These are phyloP conservation scores for Cyclospora cayetanensis DNA, from an alignment of 169 alveolate species.

Conservation along the genomic window DNA sequence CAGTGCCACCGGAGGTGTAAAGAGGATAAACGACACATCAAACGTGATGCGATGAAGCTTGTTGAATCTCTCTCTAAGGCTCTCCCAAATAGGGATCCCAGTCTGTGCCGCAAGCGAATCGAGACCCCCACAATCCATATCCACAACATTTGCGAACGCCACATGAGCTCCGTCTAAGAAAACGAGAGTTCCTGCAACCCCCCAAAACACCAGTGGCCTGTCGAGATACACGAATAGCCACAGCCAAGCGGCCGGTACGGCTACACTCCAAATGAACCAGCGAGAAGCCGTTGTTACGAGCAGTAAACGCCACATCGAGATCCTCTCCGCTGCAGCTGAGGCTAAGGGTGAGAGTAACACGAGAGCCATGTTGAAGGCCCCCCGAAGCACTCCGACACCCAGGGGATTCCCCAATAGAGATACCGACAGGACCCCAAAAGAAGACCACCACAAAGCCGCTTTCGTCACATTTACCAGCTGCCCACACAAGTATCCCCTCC, in stretches of 20 bases:
- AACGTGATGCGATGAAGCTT: constrained; percentile 70
- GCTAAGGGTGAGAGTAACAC: constrained; percentile 77
- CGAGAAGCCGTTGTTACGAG: constrained; percentile 21
- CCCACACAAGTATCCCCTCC: constrained; percentile 76
- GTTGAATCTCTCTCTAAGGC: constrained; percentile 48
- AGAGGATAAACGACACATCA: constrained; percentile 73
- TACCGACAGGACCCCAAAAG: constrained; percentile 73
- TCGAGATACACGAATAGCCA: neutral
- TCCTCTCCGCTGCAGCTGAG: constrained; percentile 76
- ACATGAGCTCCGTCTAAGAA: constrained; percentile 44
- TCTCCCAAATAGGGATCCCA: constrained; percentile 66
- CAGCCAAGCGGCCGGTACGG: constrained; percentile 44
- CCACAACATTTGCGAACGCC: constrained; percentile 78
- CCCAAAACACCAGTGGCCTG: neutral
- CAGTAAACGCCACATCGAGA: neutral
- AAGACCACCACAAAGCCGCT: constrained; percentile 83
- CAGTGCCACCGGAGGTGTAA: constrained; percentile 65
- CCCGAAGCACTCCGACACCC: constrained; percentile 73
- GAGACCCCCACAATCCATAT: constrained; percentile 78
- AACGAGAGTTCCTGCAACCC: neutral
- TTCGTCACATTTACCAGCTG: constrained; percentile 81
- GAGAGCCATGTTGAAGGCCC: constrained; percentile 75
- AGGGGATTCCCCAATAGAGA: constrained; percentile 18
- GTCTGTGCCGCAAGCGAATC: constrained; percentile 75
- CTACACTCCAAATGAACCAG: constrained; percentile 41